These are phyloP conservation scores for Geotrichum restrictum DNA, from an alignment of 1,139 yeast species.

Conservation along the genomic window DNA sequence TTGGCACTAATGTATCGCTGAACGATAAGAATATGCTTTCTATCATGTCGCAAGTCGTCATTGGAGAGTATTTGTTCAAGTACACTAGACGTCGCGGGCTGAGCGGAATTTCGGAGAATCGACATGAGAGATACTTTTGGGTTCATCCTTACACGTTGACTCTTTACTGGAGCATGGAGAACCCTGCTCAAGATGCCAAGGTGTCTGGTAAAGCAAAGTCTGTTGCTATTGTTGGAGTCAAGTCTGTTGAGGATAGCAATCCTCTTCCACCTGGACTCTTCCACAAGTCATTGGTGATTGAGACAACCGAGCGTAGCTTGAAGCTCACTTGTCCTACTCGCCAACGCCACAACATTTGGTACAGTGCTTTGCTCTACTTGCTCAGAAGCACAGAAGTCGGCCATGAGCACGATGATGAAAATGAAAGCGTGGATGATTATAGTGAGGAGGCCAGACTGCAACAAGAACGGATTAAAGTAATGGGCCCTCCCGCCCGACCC, in stretches of 20 bases:
- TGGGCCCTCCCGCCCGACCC: slow-evolving; percentile 22
- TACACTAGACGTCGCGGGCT: slow-evolving; percentile 79
- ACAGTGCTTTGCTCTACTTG: slow-evolving; percentile 73
- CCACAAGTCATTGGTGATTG: slow-evolving; percentile 77
- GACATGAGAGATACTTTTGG: slow-evolving; percentile 96
- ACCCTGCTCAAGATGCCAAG: slow-evolving; percentile 61
- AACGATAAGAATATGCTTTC: slow-evolving; percentile 72
- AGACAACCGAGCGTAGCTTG: slow-evolving; percentile 62
- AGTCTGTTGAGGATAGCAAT: slow-evolving; percentile 76
- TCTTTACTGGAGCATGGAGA: slow-evolving; percentile 80
- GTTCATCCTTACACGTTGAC: slow-evolving; percentile 91
- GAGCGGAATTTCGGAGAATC: slow-evolving; percentile 66
- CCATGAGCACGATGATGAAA: slow-evolving; percentile 40
- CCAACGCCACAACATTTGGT: slow-evolving; percentile 90
- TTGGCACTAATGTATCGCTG: slow-evolving; percentile 67
- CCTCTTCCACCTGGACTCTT: slow-evolving; percentile 88
- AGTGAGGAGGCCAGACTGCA: slow-evolving; percentile 26
- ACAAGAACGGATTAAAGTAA: slow-evolving; percentile 27
- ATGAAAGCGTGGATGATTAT: slow-evolving; percentile 23
- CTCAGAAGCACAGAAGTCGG: slow-evolving; percentile 66
- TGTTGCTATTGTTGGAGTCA: slow-evolving; percentile 74
- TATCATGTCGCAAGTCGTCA: slow-evolving; percentile 84
- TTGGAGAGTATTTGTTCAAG: slow-evolving; percentile 87
- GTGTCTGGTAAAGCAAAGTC: slow-evolving; percentile 59
- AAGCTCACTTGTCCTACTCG: slow-evolving; percentile 85